A percentile compares a stretch with the other conserved stretches of the same genome.
Evolutionary conservation across 441 rosid genomes (phyloP).

Genomic region (Jatropha podagrica): DNA sequence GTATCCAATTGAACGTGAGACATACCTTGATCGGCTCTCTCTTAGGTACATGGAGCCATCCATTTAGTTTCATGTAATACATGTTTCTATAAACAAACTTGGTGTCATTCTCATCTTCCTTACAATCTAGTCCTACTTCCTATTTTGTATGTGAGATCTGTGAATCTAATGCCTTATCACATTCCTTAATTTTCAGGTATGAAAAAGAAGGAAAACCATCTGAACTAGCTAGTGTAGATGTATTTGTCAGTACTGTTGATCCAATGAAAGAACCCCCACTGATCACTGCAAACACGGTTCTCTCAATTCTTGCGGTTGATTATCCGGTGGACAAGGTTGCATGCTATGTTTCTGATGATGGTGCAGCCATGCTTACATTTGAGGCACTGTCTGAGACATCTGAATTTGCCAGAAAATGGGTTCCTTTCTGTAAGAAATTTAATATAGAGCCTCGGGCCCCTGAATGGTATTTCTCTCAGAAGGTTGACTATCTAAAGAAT

Average conservation of each 20-base stretch:
- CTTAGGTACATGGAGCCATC: conserved; percentile 48
- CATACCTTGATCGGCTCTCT: conserved; percentile 95
- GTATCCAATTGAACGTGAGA: conserved; percentile 84
- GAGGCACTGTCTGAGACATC: conserved; percentile 99
- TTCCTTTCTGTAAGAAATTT: conserved; percentile 91
- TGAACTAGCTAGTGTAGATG: conserved; percentile 64
- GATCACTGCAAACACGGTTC: conserved; percentile 95
- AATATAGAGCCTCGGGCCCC: conserved; percentile 97
- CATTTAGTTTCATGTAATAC: not conserved
- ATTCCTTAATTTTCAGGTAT: conserved; percentile 47
- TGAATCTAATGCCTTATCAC: not conserved
- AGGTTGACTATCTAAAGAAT: conserved; percentile 82
- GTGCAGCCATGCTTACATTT: conserved; percentile 99
- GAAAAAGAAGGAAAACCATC: conserved; percentile 94
- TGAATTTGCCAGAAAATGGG: conserved; percentile 96
- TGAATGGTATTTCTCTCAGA: conserved; percentile 90
- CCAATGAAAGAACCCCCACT: conserved; percentile 98
- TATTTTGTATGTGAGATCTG: not conserved
- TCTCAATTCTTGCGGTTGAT: conserved; percentile 97
- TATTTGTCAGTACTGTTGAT: conserved; percentile 97
- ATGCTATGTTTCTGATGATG: conserved; percentile 98
- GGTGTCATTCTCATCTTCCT: not conserved
- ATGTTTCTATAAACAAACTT: not conserved
- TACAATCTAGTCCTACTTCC: not conserved
- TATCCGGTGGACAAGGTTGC: conserved; percentile 94